Evolutionary conservation across 2,329 filamentous ascomycete species (phyloP).

Genomic region (Ophiostoma sp.): DNA sequence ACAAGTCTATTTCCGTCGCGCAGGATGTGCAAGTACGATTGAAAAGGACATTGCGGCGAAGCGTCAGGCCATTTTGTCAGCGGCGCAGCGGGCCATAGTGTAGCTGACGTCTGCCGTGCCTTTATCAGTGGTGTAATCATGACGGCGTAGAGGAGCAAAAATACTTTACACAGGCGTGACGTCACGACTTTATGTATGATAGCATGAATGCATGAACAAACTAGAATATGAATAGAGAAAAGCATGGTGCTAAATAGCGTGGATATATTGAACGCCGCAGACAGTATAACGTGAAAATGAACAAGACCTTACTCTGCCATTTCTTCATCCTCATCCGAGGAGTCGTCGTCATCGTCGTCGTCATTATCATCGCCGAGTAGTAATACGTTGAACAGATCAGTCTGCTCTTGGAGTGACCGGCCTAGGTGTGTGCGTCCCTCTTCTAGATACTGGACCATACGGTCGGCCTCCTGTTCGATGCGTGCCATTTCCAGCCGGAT

Average conservation of each 20-base stretch:
- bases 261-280: too few relatives aligned
- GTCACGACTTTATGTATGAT: neutral
- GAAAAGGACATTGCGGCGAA: constrained; percentile 18
- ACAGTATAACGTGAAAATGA: neutral
- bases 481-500: constrained; percentile 26
- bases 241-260: neutral
- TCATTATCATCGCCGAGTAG: constrained; percentile 17
- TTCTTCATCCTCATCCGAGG: constrained; percentile 3
- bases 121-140: too few relatives aligned
- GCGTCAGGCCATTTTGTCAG: constrained; percentile 18
- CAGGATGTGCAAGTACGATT: constrained; percentile 15
- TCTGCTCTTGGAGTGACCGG: constrained; percentile 27
- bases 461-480: constrained; percentile 26
- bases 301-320: constrained; percentile 14
- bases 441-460: constrained; percentile 23
- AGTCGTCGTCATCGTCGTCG: constrained; percentile 10
- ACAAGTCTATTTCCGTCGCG: constrained; percentile 9
- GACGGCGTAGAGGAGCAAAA: too few relatives aligned
- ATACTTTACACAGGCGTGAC: too few relatives aligned
- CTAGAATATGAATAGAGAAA: constrained; percentile 9
- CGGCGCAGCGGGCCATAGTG: constrained; percentile 10
- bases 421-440: constrained; percentile 20
- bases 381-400: constrained; percentile 23
- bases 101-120: too few relatives aligned
- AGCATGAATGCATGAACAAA: constrained; percentile 10